Percentiles rank a stretch among this genome's conserved stretches.
Conservation (phyloP, 441 rosid genomes). For the Arabidopsis lyrata region DNA sequence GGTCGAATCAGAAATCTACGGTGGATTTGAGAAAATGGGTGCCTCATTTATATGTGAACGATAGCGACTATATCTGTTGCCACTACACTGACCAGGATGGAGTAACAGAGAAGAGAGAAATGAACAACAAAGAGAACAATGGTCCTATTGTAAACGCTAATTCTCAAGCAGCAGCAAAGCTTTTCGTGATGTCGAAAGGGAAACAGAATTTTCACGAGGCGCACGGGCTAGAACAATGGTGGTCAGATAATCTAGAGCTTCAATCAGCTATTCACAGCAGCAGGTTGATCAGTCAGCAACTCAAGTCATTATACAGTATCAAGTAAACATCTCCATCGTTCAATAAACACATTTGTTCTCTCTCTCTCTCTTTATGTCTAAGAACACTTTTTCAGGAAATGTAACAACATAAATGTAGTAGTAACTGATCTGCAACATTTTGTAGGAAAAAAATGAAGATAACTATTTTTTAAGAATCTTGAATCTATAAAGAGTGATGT, state of each 20-base stretch:
- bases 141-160: constrained; percentile 38
- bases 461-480: neutral
- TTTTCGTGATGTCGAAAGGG: constrained; percentile 85
- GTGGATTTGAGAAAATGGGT: constrained; percentile 74
- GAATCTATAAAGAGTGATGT: neutral
- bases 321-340: constrained; percentile 22
- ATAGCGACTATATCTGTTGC: constrained; percentile 92
- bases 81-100: constrained; percentile 69
- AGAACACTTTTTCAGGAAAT: constrained; percentile 5
- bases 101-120: constrained; percentile 40
- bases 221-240: constrained; percentile 97
- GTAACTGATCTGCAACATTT: constrained; percentile 16
- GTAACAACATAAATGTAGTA: constrained; percentile 28
- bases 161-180: constrained; percentile 70
- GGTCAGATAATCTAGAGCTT: constrained; percentile 84
- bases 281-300: constrained; percentile 86
- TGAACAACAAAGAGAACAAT: constrained; percentile 53
- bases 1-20: constrained; percentile 54
- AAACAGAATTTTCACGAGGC: constrained; percentile 92
- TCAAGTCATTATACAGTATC: constrained; percentile 71
- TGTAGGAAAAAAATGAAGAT: constrained; percentile 5
- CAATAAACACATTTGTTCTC: constrained; percentile 22
- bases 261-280: constrained; percentile 66
- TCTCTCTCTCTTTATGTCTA: neutral
- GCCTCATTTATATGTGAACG: constrained; percentile 89